These are phyloP conservation scores for Cenchrus americanus DNA, from an alignment of 176 grass and related monocot genomes.

Conservation along the genomic window DNA sequence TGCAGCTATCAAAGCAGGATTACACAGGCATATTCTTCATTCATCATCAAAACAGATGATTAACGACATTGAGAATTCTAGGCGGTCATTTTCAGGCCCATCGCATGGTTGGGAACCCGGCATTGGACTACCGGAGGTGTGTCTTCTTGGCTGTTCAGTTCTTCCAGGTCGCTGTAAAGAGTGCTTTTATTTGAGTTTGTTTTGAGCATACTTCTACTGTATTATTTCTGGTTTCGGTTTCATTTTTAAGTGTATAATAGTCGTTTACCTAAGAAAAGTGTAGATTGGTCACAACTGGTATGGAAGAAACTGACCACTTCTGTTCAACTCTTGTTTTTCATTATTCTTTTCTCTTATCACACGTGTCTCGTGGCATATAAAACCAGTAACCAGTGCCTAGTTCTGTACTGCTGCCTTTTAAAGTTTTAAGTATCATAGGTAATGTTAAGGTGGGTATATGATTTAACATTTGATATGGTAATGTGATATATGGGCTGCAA, in stretches of 20 bases:
- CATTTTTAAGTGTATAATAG: not conserved
- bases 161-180: not conserved
- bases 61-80: constrained; percentile 51
- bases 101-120: constrained; percentile 81
- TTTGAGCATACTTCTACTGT: not conserved
- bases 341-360: not conserved
- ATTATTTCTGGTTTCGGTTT: not conserved
- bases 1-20: constrained; percentile 65
- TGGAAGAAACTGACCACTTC: not conserved
- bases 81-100: constrained; percentile 46
- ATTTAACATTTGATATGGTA: not conserved
- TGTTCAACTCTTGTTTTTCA: not conserved
- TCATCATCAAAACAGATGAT: constrained; percentile 46
- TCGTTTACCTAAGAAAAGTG: too few species aligned
- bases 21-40: constrained; percentile 78
- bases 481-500: not conserved
- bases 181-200: not conserved
- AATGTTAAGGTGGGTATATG: not conserved
- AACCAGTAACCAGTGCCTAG: not conserved
- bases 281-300: too few species aligned
- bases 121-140: constrained; percentile 67
- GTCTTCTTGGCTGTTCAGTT: not conserved
- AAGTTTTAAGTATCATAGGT: not conserved
- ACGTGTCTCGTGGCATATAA: not conserved
- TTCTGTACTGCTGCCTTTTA: not conserved